A percentile compares a stretch with the other conserved stretches of the same genome.
Conservation (phyloP, 345 rosid genomes). For the Gossypium turneri region DNA sequence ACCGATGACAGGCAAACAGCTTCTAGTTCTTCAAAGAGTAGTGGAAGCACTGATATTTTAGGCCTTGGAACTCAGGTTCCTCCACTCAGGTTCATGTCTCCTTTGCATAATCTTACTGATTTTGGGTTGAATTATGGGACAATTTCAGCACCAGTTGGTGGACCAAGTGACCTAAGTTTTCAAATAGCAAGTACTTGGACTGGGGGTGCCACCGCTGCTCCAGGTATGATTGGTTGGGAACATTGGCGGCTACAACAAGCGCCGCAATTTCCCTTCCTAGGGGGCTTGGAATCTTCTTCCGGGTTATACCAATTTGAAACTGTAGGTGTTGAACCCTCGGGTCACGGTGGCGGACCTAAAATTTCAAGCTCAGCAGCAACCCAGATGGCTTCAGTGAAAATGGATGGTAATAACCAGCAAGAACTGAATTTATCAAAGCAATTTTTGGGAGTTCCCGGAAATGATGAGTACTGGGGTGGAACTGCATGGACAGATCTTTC, state of each 20-base stretch:
- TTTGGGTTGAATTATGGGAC: constrained; percentile 45
- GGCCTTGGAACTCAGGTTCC: constrained; percentile 46
- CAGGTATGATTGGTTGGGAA: constrained; percentile 38
- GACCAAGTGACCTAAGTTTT: constrained; percentile 35
- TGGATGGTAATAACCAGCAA: constrained; percentile 42
- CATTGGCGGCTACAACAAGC: constrained; percentile 52
- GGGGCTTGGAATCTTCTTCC: constrained; percentile 47
- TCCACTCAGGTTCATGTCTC: constrained; percentile 46
- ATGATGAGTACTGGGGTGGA: constrained; percentile 44
- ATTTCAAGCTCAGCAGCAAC: constrained; percentile 26
- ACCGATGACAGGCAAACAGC: constrained; percentile 36
- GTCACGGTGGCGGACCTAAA: constrained; percentile 36
- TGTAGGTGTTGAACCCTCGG: constrained; percentile 29
- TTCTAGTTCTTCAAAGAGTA: constrained; percentile 35
- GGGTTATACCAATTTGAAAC: constrained; percentile 47
- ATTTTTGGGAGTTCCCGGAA: constrained; percentile 40
- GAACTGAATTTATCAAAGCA: constrained; percentile 51
- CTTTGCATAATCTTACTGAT: constrained; percentile 43
- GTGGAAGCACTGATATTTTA: constrained; percentile 36
- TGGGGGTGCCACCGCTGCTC: constrained; percentile 20
- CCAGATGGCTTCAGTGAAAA: constrained; percentile 54
- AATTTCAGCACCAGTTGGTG: constrained; percentile 31
- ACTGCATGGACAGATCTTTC: constrained; percentile 57
- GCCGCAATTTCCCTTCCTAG: constrained; percentile 43
- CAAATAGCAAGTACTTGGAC: constrained; percentile 34